Evolutionary conservation across 2,329 filamentous ascomycete genomes (phyloP).

Genomic region (Penicillium sp.): DNA sequence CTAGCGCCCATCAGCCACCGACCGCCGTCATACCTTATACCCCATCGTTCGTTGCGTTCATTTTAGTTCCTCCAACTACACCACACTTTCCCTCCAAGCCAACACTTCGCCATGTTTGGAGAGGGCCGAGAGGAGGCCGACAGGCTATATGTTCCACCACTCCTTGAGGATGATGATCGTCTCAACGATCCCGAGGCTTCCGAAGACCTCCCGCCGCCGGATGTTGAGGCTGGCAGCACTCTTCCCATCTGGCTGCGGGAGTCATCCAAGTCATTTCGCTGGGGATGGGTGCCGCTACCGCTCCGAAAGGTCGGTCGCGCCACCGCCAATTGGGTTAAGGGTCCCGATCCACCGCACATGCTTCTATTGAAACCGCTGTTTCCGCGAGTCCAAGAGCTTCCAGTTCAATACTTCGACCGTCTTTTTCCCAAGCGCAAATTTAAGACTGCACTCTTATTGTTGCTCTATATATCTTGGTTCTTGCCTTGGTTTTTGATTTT

Average conservation of each 20-base stretch:
- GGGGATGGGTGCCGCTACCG: conserved; percentile 50
- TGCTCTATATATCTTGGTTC: conserved; percentile 50
- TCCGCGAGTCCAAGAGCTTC: conserved; percentile 49
- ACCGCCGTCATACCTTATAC: conserved; percentile 18
- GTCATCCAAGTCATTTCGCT: conserved; percentile 49
- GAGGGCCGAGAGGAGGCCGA: conserved; percentile 34
- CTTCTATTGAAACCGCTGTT: conserved; percentile 50
- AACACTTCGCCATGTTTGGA: conserved; percentile 29
- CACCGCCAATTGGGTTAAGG: conserved; percentile 48
- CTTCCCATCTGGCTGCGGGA: conserved; percentile 51
- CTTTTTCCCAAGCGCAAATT: conserved; percentile 49
- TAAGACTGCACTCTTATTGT: conserved; percentile 43
- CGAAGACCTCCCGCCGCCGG: conserved; percentile 32
- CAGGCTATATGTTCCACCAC: conserved; percentile 35
- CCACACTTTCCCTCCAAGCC: neutral
- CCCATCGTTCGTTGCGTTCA: conserved; percentile 14
- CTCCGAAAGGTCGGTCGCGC: conserved; percentile 47
- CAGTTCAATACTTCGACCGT: conserved; percentile 44
- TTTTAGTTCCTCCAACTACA: conserved; percentile 1
- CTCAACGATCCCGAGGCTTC: conserved; percentile 36
- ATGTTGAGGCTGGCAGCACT: conserved; percentile 30
- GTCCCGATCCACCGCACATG: conserved; percentile 48
- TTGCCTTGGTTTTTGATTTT: conserved; percentile 49
- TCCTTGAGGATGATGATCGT: conserved; percentile 38
- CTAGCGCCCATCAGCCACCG: conserved; percentile 20